phyloP scores from a whole-genome alignment of 805 yeast genomes.

The Yarrowia alimentaria region DNA sequence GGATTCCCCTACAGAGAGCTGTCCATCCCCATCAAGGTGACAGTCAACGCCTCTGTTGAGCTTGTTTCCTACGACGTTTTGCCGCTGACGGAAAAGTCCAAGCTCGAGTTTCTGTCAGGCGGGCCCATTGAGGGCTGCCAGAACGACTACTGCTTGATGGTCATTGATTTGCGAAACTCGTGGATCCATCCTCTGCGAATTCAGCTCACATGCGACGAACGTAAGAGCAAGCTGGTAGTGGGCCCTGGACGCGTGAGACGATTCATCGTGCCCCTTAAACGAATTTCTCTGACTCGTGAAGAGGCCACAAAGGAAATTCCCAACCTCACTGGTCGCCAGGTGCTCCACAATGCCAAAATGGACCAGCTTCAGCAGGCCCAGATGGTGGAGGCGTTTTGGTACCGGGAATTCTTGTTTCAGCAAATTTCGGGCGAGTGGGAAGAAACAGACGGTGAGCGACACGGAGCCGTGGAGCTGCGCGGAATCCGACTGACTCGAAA shows the following conservation, averaged over 20 bases:
- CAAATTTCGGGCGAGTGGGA: constrained; percentile 68
- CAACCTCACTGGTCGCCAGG: constrained; percentile 66
- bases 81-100: constrained; percentile 37
- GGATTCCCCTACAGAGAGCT: constrained; percentile 50
- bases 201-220: constrained; percentile 32
- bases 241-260: constrained; percentile 54
- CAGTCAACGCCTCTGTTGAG: constrained; percentile 72
- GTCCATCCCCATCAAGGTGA: constrained; percentile 64
- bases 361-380: constrained; percentile 55
- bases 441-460: constrained; percentile 37
- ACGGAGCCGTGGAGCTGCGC: constrained; percentile 65
- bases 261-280: constrained; percentile 65
- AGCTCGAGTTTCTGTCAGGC: constrained; percentile 5
- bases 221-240: constrained; percentile 35
- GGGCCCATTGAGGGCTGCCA: not conserved
- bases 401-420: constrained; percentile 61
- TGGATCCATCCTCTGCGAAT: constrained; percentile 58
- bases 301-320: constrained; percentile 61
- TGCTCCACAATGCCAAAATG: constrained; percentile 49
- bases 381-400: constrained; percentile 75
- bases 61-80: constrained; percentile 72
- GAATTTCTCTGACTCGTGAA: constrained; percentile 48
- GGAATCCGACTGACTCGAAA: constrained; percentile 58
- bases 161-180: constrained; percentile 76
- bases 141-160: constrained; percentile 54